Base-by-base conservation (phyloP, 192 early-diverging fungal genomes). In the Rhizoclosmatium sp. region DNA sequence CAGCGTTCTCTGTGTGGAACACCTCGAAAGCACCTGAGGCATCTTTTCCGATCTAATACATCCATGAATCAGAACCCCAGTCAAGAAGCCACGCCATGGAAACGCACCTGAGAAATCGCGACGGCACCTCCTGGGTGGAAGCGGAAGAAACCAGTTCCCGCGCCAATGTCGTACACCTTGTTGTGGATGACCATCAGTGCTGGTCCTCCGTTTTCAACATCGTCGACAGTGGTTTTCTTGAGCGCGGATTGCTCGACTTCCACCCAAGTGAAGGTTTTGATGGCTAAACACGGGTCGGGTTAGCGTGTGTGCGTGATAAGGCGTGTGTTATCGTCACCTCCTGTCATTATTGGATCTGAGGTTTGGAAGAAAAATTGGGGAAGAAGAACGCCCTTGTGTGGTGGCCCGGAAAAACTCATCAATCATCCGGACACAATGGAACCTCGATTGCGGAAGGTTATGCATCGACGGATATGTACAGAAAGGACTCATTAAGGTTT, bases 121-220 rank as follows among this genome's bases (percentile, higher is more conserved):
- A 94, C 93, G 23, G 80, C 82, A 71, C 93, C 93, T 75, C 94
- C 94, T 64, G 94, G 94, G 81, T 95, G 94, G 73, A 91, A 92
- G 65, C 76, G 75, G 19, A 91, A 74, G 80, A 95, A 94, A 44
- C 92, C 92, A 14, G 72, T 62, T 9, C 59, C 56, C 31, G 79
- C 81, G n/a, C 87, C 85, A 45, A 95, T 81, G 87, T 95, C 92
- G 76, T 94, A 94, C 1, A 95, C 88, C 75, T 94, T 94, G 82
- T 90, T 88, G 78, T 94, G 87, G 82, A 94, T 92, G 59, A 93
- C 88, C 60, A 92, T 87, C 70, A 87, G 87, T 9, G 54, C 81
- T 16, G 80, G 82, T 31, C 72, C 47, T 48, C 42, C 78, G 56
- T 68, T 59, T 4, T 76, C 65, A 14, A 60, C 70, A 49, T 59